Base-by-base conservation (phyloP, 2,329 filamentous ascomycete genomes). In the Eutypa lata region DNA sequence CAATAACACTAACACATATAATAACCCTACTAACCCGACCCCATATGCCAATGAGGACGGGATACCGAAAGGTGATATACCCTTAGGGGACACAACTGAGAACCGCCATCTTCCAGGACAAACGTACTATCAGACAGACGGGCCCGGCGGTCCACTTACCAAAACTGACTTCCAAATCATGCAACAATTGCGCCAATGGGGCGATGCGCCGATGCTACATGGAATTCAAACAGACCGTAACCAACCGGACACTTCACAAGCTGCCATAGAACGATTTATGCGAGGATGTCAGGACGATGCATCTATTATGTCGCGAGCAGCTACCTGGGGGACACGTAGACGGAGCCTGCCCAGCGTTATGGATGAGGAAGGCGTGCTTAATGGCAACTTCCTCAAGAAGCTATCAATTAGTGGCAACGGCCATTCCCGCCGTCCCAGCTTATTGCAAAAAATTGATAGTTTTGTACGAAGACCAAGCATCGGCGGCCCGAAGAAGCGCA, bases 291-390 rank as follows among this genome's bases (percentile, higher is more conserved):
- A 73, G 19, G 81, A 84, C 56, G 83, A 75, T 47, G 78, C 77
- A 26, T 87, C 84, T 0, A 73, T 86, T 11, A 68, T 84, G 10
- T 87, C 84, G 2, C 75, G 81, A 56, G 79, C 84, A 14, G 87
- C 87, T 18, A 90, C 87, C 0, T 85, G 87, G 77, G 87, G 87
- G 16, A 90, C 87, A 2, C 79, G 83, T 7, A 80, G 86, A 42
- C 80, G 81, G 53, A 87, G 86, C 65, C 74, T 88, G 47, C 83
- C 86, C 2, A 84, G 79, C 59, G 61, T 78, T 51, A 57, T 74
- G 5, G 85, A 89, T 52, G 71, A 84, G 26, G 84, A 87, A 37
- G 82, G 78, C 18, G 72, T 87, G 43, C 76, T 75, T 8, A 80
- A 79, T 51, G 83, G 84, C 22, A 84, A 78, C 53, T 76, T 89